A percentile compares a stretch with the other conserved stretches of the same genome.
These are phyloP conservation scores for Phyllosticta citribraziliensis DNA, from an alignment of 2,329 filamentous ascomycete species.

Conservation along the genomic window DNA sequence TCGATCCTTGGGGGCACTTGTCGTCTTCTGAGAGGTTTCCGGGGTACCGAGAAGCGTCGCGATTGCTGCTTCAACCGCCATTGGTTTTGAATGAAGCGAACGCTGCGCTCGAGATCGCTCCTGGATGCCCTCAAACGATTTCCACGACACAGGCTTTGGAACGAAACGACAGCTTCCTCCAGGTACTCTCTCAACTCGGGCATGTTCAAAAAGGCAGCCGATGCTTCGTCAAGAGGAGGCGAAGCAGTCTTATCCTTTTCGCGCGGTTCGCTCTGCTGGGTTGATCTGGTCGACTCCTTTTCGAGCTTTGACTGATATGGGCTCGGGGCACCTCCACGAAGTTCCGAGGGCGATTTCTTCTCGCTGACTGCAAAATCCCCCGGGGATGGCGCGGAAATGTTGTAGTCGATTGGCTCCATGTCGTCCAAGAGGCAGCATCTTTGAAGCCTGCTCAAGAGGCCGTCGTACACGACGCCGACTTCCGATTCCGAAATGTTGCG, in stretches of 20 bases:
- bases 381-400: not conserved
- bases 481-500: conserved; percentile 19
- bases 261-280: not conserved
- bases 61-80: not conserved
- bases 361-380: not conserved
- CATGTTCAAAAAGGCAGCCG: not conserved
- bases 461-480: conserved; percentile 24
- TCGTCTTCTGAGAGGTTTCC: not conserved
- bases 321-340: not conserved
- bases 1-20: not conserved
- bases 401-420: not conserved
- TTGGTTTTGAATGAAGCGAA: not conserved
- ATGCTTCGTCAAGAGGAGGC: not conserved
- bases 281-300: not conserved
- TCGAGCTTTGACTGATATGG: not conserved
- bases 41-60: not conserved
- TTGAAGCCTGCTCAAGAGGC: conserved; percentile 37
- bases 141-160: not conserved
- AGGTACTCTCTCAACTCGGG: not conserved
- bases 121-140: not conserved
- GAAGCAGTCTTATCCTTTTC: not conserved
- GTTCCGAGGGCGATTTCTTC: not conserved
- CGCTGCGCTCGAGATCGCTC: not conserved
- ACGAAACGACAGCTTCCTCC: not conserved
- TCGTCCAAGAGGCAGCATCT: conserved; percentile 29